Conservation (phyloP, 768 basidiomycete species). For the Cubamyces sp. region DNA sequence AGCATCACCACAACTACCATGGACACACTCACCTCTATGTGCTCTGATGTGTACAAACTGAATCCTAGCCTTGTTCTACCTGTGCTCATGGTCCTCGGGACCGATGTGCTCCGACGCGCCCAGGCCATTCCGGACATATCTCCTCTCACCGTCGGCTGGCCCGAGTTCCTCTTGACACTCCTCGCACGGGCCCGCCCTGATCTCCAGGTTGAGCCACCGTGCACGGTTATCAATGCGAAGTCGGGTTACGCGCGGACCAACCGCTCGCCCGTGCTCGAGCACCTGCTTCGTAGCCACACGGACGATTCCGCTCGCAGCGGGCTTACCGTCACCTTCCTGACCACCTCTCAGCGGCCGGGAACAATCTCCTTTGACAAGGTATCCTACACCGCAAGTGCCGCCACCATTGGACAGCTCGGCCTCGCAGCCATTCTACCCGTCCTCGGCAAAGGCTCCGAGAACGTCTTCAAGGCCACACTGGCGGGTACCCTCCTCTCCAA, state of each 20-base stretch:
- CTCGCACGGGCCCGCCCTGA: constrained; percentile 28
- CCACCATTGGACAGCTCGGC: constrained; percentile 31
- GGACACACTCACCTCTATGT: not conserved
- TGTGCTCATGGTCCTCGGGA: constrained; percentile 35
- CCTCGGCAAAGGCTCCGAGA: constrained; percentile 29
- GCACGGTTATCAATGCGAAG: constrained; percentile 29
- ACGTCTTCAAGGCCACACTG: constrained; percentile 31
- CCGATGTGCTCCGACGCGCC: constrained; percentile 31
- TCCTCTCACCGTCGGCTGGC: constrained; percentile 39
- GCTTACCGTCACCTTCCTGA: constrained; percentile 28
- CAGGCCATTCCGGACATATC: constrained; percentile 26
- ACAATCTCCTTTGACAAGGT: constrained; percentile 31
- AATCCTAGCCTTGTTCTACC: constrained; percentile 27
- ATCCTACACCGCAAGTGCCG: constrained; percentile 27
- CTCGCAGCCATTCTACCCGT: constrained; percentile 26
- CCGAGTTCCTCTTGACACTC: constrained; percentile 34
- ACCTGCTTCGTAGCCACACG: constrained; percentile 35
- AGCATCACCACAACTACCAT: not conserved
- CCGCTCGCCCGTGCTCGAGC: constrained; percentile 32
- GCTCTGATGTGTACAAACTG: not conserved
- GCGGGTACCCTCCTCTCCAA: constrained; percentile 32
- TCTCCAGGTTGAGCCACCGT: constrained; percentile 28
- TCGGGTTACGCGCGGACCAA: constrained; percentile 32
- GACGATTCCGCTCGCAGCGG: not conserved
- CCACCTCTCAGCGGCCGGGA: constrained; percentile 20